Evolutionary conservation across 73 alveolate genomes (phyloP).

Genomic region (Tetrahymena malaccensis): DNA sequence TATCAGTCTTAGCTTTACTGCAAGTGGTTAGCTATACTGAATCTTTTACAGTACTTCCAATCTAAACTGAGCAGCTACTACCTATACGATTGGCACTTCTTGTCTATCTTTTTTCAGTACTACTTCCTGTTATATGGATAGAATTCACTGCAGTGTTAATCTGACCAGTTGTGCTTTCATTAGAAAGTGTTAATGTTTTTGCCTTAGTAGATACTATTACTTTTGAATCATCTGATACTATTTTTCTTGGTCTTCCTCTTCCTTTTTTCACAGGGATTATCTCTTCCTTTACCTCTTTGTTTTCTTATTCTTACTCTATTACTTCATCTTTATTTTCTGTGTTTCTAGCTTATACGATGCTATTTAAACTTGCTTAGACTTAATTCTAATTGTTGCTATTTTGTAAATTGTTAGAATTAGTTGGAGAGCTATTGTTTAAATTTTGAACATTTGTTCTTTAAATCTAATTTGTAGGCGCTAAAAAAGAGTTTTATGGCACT

Average conservation of each 20-base stretch:
- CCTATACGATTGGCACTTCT: not conserved
- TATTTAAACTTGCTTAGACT: not conserved
- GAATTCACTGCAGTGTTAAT: not conserved
- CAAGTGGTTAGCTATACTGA: not conserved
- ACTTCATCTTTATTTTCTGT: not conserved
- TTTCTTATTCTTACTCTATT: not conserved
- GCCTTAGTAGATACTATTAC: not conserved
- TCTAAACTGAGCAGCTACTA: not conserved
- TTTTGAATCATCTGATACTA: not conserved
- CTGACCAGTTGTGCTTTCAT: not conserved
- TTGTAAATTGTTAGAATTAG: not conserved
- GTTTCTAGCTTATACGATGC: not conserved
- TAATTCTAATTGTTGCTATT: not conserved
- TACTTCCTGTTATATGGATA: not conserved
- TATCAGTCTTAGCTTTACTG: not conserved
- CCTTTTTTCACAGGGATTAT: not conserved
- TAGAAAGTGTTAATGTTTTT: not conserved
- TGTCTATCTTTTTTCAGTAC: not conserved
- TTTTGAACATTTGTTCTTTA: not conserved
- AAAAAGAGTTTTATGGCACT: not conserved
- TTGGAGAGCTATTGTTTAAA: not conserved
- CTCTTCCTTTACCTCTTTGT: not conserved
- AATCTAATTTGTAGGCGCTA: not conserved
- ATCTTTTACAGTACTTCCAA: not conserved
- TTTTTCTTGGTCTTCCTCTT: not conserved